Conservation (phyloP, 2,329 filamentous ascomycete genomes). For the Aquanectria penicillioides region DNA sequence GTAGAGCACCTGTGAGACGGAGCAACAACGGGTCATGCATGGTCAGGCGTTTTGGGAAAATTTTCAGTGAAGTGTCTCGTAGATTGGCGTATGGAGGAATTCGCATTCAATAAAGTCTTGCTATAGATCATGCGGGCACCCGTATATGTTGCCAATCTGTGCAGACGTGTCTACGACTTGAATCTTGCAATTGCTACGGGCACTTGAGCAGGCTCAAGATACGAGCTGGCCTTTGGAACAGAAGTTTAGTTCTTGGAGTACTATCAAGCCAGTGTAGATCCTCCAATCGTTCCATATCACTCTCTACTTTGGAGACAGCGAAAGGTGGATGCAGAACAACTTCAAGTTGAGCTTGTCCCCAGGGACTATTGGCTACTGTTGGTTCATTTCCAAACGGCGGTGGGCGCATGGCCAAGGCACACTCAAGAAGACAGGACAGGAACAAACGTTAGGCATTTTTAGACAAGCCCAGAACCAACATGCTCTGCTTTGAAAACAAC, state of each 20-base stretch:
- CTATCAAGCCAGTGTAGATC: too few relatives aligned
- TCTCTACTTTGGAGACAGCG: too few relatives aligned
- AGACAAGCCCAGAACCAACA: constrained; percentile 18
- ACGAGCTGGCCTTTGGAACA: background rate
- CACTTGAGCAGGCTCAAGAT: background rate
- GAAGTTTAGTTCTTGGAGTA: background rate
- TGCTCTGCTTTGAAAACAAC: constrained; percentile 1
- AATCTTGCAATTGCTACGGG: background rate
- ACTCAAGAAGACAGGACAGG: constrained; percentile 5
- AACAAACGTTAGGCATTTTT: constrained; percentile 13
- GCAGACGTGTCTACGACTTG: constrained; percentile 11
- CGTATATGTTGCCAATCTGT: constrained; percentile 21
- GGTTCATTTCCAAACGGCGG: too few relatives aligned
- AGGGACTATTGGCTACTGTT: too few relatives aligned
- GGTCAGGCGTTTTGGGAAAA: constrained; percentile 46
- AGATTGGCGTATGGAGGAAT: constrained; percentile 43
- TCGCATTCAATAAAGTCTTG: constrained; percentile 33
- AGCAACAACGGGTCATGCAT: constrained; percentile 40
- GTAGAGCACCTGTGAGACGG: constrained; percentile 29
- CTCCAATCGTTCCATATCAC: too few relatives aligned
- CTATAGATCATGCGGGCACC: constrained; percentile 21
- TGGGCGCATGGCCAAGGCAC: constrained; percentile 22
- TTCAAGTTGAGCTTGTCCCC: too few relatives aligned
- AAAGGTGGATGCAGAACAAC: too few relatives aligned
- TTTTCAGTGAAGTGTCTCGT: constrained; percentile 34